phyloP scores from a whole-genome alignment of 768 basidiomycete species.

The Leucocoprinus sp. region DNA sequence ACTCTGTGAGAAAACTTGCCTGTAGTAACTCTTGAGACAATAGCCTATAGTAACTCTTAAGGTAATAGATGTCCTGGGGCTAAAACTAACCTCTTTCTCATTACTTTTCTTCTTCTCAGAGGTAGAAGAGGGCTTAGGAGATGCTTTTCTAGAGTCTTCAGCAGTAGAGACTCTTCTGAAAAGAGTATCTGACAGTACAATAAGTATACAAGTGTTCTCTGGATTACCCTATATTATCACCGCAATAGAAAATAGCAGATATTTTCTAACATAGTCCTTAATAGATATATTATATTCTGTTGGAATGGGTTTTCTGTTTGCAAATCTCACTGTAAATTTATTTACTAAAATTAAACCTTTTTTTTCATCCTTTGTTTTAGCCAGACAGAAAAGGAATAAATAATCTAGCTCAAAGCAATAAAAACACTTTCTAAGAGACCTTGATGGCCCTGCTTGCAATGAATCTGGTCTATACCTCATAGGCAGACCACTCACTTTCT shows the following conservation, averaged over 20 bases:
- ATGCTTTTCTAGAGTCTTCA: too few species aligned
- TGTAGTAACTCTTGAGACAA: too few species aligned
- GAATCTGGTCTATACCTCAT: neutral
- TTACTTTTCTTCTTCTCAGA: too few species aligned
- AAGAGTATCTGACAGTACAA: too few species aligned
- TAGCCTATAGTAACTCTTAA: too few species aligned
- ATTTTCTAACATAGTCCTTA: neutral
- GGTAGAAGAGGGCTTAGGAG: too few species aligned
- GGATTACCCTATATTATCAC: neutral
- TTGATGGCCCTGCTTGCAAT: neutral
- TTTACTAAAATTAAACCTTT: neutral
- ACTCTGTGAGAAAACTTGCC: too few species aligned
- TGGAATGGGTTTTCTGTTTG: neutral
- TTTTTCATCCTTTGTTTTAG: neutral
- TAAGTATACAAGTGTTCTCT: too few species aligned
- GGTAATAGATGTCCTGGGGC: too few species aligned
- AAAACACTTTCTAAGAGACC: neutral
- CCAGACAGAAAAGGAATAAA: neutral
- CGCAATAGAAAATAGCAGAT: neutral
- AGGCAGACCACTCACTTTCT: neutral
- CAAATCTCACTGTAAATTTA: neutral
- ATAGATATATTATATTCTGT: neutral
- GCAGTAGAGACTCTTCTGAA: too few species aligned
- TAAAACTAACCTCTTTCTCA: too few species aligned
- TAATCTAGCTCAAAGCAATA: constrained; percentile 1